Percentiles rank a stretch among this genome's conserved stretches.
These are phyloP conservation scores for Phytopythium mirpurense DNA, from an alignment of 352 stramenopile genomes.

Conservation along the genomic window DNA sequence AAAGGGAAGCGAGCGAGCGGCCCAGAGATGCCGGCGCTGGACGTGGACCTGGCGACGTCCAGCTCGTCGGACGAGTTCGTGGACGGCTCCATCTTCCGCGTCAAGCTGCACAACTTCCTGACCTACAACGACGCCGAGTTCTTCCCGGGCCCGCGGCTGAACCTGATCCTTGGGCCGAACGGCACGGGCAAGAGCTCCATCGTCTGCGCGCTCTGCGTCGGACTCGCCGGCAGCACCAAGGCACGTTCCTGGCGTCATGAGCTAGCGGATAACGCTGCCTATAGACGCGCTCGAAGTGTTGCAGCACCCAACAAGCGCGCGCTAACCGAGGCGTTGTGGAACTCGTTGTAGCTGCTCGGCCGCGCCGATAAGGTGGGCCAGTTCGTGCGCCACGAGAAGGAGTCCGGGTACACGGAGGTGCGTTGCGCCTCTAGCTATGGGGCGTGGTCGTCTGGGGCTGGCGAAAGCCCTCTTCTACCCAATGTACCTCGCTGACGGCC, in stretches of 20 bases:
- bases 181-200: constrained; percentile 94
- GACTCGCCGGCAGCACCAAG: constrained; percentile 92
- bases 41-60: constrained; percentile 17
- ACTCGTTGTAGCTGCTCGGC: constrained; percentile 71
- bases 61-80: constrained; percentile 67
- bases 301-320: not conserved
- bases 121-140: constrained; percentile 91
- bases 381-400: constrained; percentile 87
- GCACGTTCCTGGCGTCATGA: constrained; percentile 20
- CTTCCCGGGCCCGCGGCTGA: constrained; percentile 90
- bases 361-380: constrained; percentile 91
- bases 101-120: constrained; percentile 94
- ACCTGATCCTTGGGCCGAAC: constrained; percentile 98
- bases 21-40: constrained; percentile 11
- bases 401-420: constrained; percentile 79
- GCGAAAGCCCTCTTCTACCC: too few relatives aligned
- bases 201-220: constrained; percentile 96
- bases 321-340: not conserved
- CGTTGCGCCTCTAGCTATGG: not conserved
- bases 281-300: too few relatives aligned
- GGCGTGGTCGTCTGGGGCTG: not conserved
- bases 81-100: constrained; percentile 84
- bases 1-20: not conserved
- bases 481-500: not conserved
- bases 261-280: not conserved